Percentiles rank a stretch among this genome's conserved stretches.
Conservation (phyloP, 371 early-diverging fungal species). For the Basidiobolus meristosporus region DNA sequence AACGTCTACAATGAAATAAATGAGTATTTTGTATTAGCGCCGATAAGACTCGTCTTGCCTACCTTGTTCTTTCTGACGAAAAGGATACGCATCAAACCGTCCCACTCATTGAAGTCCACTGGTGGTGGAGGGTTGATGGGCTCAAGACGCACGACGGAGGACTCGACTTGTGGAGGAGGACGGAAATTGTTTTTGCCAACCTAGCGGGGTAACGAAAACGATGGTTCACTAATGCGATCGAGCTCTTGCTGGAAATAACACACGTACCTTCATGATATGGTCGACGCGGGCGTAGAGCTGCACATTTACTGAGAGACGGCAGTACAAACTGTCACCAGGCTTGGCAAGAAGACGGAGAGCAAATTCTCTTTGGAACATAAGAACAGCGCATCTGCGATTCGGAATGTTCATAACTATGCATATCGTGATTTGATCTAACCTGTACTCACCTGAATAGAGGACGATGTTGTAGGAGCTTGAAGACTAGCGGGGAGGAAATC, state of each 20-base stretch:
- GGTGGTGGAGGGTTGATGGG: conserved; percentile 88
- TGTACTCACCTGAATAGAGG: conserved; percentile 55
- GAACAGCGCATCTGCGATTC: conserved; percentile 53
- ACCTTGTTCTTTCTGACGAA: conserved; percentile 95
- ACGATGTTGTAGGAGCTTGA: conserved; percentile 91
- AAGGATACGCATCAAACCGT: conserved; percentile 87
- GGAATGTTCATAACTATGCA: background rate
- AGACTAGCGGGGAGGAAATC: conserved; percentile 90
- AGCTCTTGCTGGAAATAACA: background rate
- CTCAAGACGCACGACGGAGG: conserved; percentile 89
- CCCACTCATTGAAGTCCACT: conserved; percentile 93
- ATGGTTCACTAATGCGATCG: background rate
- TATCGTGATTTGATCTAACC: background rate
- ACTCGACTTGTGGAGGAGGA: conserved; percentile 98
- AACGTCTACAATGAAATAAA: conserved; percentile 26
- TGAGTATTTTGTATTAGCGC: background rate
- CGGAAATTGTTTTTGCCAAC: conserved; percentile 96
- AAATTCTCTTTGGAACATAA: conserved; percentile 99
- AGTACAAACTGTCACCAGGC: conserved; percentile 88
- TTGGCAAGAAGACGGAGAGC: conserved; percentile 93
- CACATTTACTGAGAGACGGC: conserved; percentile 93
- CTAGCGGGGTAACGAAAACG: conserved; percentile 5
- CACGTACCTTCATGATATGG: conserved; percentile 80
- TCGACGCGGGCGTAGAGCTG: conserved; percentile 92
- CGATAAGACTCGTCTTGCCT: conserved; percentile 10